Evolutionary conservation across 192 early-diverging fungal species (phyloP).

Genomic region (Podila verticillata): DNA sequence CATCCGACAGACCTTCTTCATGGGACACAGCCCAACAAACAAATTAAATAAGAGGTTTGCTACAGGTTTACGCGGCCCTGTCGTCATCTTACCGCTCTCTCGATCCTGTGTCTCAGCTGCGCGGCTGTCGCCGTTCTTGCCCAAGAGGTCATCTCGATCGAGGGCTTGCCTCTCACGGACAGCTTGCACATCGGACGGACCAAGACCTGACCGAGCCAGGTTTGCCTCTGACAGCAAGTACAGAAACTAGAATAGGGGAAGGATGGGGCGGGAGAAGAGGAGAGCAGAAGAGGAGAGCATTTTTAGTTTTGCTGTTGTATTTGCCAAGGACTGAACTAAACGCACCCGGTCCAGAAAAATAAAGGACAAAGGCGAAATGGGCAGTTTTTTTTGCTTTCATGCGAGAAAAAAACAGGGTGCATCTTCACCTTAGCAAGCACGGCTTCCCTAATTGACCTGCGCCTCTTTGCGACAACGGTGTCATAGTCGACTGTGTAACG

Average conservation of each 20-base stretch:
- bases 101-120: constrained; percentile 21
- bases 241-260: constrained; percentile 12
- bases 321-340: too few species aligned
- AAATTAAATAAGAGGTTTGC: too few species aligned
- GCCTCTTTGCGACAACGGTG: constrained; percentile 24
- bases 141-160: constrained; percentile 19
- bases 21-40: too few species aligned
- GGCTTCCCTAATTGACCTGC: constrained; percentile 44
- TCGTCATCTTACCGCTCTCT: constrained; percentile 20
- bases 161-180: constrained; percentile 12
- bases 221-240: constrained; percentile 32
- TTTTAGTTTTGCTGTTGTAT: too few species aligned
- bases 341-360: too few species aligned
- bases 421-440: constrained; percentile 35
- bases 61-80: too few species aligned
- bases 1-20: too few species aligned
- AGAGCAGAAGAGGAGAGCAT: too few species aligned
- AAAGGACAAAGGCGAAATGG: constrained; percentile 1
- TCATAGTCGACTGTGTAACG: constrained; percentile 56
- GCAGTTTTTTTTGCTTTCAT: neutral
- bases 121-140: constrained; percentile 18
- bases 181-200: constrained; percentile 6
- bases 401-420: neutral
- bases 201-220: constrained; percentile 8
- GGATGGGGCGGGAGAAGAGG: neutral